These are phyloP conservation scores for Ammopiptanthus mongolicus DNA, from an alignment of 306 rosid genomes.

Conservation along the genomic window DNA sequence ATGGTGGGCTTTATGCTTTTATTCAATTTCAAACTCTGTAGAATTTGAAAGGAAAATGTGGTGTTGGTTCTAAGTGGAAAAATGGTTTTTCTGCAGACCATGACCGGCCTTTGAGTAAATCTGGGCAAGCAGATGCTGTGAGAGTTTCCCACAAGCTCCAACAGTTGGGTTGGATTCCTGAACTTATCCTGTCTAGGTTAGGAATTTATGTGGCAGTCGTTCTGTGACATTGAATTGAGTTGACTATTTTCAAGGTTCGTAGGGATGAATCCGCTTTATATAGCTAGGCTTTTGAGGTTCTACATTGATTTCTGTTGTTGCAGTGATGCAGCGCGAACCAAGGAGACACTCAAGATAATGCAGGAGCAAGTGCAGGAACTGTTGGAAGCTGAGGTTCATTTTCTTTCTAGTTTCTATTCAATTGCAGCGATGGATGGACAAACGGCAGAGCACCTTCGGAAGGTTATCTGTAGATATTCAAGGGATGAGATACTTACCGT, in stretches of 20 bases:
- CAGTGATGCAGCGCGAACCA: slow-evolving; percentile 79
- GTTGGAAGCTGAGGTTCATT: slow-evolving; percentile 75
- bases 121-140: slow-evolving; percentile 70
- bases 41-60: background rate
- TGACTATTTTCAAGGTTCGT: background rate
- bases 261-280: background rate
- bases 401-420: slow-evolving; percentile 89
- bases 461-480: slow-evolving; percentile 64
- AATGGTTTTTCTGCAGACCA: slow-evolving; percentile 49
- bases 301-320: slow-evolving; percentile 27
- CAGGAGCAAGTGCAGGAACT: slow-evolving; percentile 71
- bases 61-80: slow-evolving; percentile 10
- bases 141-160: slow-evolving; percentile 64
- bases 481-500: slow-evolving; percentile 70
- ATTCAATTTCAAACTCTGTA: background rate
- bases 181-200: slow-evolving; percentile 86
- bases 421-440: slow-evolving; percentile 99
- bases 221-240: background rate
- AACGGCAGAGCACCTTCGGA: slow-evolving; percentile 93
- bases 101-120: slow-evolving; percentile 86
- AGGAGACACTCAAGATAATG: slow-evolving; percentile 82
- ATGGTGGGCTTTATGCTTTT: background rate
- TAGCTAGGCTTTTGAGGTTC: background rate
- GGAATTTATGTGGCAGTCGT: slow-evolving; percentile 14
- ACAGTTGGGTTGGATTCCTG: slow-evolving; percentile 90